These are phyloP conservation scores for Cercospora nicotianae DNA, from an alignment of 2,329 filamentous ascomycete species.

Conservation along the genomic window DNA sequence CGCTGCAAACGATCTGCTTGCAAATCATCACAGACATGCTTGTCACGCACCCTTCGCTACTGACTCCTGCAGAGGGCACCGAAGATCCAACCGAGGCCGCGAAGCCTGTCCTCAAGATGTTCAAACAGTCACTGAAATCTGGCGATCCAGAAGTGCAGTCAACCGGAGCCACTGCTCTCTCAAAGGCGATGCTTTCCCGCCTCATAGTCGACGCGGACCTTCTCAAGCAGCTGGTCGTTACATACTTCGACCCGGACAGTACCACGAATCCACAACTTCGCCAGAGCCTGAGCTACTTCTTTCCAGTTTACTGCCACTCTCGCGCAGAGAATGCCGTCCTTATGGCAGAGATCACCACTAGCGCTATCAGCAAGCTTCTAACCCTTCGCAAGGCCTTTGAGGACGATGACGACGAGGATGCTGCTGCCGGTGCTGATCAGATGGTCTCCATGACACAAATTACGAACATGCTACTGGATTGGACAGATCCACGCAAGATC, in stretches of 20 bases:
- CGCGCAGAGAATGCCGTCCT: conserved; percentile 77
- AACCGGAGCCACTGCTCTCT: conserved; percentile 75
- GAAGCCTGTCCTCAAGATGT: conserved; percentile 77
- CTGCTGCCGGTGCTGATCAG: conserved; percentile 63
- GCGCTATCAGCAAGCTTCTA: conserved; percentile 70
- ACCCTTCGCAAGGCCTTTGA: conserved; percentile 36
- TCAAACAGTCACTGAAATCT: conserved; percentile 75
- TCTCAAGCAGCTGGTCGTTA: conserved; percentile 78
- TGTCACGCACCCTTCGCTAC: conserved; percentile 79
- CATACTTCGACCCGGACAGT: conserved; percentile 84
- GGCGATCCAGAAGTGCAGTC: conserved; percentile 74
- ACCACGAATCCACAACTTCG: conserved; percentile 76
- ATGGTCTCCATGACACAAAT: conserved; percentile 75
- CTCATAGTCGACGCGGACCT: conserved; percentile 72
- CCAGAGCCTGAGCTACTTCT: conserved; percentile 87
- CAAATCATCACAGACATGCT: conserved; percentile 93
- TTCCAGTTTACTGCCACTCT: conserved; percentile 91
- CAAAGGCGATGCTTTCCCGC: conserved; percentile 80
- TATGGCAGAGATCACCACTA: conserved; percentile 72
- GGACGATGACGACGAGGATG: conserved; percentile 58
- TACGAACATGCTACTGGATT: conserved; percentile 82
- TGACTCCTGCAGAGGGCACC: conserved; percentile 50
- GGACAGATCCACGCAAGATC: conserved; percentile 87
- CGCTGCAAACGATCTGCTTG: conserved; percentile 82
- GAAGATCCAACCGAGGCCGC: conserved; percentile 41